These are phyloP conservation scores for Beauveria sp. DNA, from an alignment of 2,329 filamentous ascomycete genomes.

Conservation along the genomic window DNA sequence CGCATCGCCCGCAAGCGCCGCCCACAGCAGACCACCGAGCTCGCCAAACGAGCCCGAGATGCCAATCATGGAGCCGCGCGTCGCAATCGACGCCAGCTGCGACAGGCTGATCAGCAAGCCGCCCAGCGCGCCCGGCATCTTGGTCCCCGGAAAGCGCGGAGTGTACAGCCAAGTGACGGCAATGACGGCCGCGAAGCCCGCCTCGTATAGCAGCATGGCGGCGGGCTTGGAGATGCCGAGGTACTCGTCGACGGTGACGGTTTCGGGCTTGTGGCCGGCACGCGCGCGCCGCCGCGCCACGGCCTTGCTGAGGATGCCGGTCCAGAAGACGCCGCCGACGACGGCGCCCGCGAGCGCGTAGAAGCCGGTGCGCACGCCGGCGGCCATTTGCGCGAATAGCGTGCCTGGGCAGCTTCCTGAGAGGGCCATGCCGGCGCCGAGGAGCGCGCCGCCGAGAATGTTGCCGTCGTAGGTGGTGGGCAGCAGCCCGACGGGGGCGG, in stretches of 20 bases:
- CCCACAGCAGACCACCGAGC: conserved; percentile 46
- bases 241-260: conserved; percentile 30
- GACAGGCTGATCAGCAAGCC: conserved; percentile 51
- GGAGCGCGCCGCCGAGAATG: conserved; percentile 52
- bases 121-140: conserved; percentile 41
- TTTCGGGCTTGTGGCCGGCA: conserved; percentile 19
- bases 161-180: conserved; percentile 27
- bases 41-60: conserved; percentile 57
- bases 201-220: conserved; percentile 36
- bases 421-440: conserved; percentile 60
- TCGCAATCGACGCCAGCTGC: conserved; percentile 48
- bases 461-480: conserved; percentile 55
- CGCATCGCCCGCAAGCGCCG: conserved; percentile 25
- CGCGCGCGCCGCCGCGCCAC: conserved; percentile 23
- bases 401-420: conserved; percentile 60
- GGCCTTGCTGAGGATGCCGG: conserved; percentile 32
- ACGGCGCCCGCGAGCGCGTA: conserved; percentile 47
- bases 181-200: conserved; percentile 33
- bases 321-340: conserved; percentile 47
- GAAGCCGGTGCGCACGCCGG: conserved; percentile 42
- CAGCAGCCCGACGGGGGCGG: conserved; percentile 45
- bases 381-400: conserved; percentile 51
- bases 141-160: conserved; percentile 22
- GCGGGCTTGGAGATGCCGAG: conserved; percentile 31
- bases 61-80: conserved; percentile 48